A percentile compares a stretch with the other conserved stretches of the same genome.
phyloP scores from a whole-genome alignment of 2,329 filamentous ascomycete genomes.

The Venturia oleaginea region DNA sequence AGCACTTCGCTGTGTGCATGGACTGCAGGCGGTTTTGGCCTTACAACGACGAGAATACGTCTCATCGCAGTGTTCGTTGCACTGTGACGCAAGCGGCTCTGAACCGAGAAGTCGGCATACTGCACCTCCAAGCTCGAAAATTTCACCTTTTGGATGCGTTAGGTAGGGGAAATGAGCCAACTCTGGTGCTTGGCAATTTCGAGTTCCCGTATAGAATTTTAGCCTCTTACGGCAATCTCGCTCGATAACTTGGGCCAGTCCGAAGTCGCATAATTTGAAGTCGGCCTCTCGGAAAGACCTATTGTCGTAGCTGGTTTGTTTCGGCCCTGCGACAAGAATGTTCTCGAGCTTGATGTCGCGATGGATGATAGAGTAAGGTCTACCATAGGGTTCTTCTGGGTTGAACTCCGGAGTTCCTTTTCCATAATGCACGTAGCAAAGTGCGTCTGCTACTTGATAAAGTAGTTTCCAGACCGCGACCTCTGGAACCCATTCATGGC shows the following conservation, averaged over 20 bases:
- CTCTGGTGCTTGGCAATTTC: conserved; percentile 10
- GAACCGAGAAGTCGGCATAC: no score
- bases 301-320: neutral
- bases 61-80: neutral
- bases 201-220: neutral
- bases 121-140: no score
- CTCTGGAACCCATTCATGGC: neutral
- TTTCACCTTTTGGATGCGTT: no score
- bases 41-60: neutral
- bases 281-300: neutral
- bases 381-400: neutral
- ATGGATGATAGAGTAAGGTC: neutral
- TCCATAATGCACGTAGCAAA: neutral
- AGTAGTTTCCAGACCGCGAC: neutral
- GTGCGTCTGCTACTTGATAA: neutral
- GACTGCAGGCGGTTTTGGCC: no score
- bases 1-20: no score
- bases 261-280: neutral
- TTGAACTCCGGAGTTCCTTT: neutral
- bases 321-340: neutral
- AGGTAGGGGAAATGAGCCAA: neutral
- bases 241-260: neutral
- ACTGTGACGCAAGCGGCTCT: neutral
- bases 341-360: neutral
- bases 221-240: neutral